Evolutionary conservation across 108 stramenopile species (phyloP), one percentile per base, ranked within the genome.

Genomic region (Pseudonitzschia delicatissima): DNA sequence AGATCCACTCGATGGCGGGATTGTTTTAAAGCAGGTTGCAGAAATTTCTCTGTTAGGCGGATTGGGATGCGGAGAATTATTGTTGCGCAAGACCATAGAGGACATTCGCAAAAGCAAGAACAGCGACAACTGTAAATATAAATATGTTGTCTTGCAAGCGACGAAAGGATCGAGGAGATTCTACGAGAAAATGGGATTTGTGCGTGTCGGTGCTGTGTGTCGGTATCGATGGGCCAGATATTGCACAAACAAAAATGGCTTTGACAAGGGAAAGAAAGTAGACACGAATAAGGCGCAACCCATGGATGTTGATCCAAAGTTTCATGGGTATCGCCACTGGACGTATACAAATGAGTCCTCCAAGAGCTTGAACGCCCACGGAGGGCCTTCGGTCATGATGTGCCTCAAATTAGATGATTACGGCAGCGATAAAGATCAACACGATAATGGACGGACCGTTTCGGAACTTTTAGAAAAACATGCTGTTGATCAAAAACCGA

Each of bases 311-410:
- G 40, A 58, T 1, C 57, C 32, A 5, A 20, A 44, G 45, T 35
- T 77, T 47, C 76, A 82, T 29, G 84, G 87, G 28, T 89, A 86
- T 55, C 72, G 87, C 0, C 87, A 89, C 57, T 89, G 87, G 87
- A 85, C 84, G 2, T 83, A 82, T 67, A 78, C 79, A 5, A 81
- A 85, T 57, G 84, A 84, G 67, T 71, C 76, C 12, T 61, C 73
- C 15, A 53, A 74, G 17, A 72, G 67, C 25, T 48, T 88, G 3
- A 62, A 79, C 26, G 39, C 72, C 49, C 84, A 83, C 47, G 87
- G 87, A 25, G 87, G 82, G 5, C 84, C 87, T 15, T 69, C 66
- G 33, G 85, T 84, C 68, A 89, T 89, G 87, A 89, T 89, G 87
- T 71, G 67, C 48, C 68, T 81, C 11, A 60, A 68, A 23, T 34